Evolutionary conservation across 768 basidiomycete genomes (phyloP).

Genomic region (Russula virescens): DNA sequence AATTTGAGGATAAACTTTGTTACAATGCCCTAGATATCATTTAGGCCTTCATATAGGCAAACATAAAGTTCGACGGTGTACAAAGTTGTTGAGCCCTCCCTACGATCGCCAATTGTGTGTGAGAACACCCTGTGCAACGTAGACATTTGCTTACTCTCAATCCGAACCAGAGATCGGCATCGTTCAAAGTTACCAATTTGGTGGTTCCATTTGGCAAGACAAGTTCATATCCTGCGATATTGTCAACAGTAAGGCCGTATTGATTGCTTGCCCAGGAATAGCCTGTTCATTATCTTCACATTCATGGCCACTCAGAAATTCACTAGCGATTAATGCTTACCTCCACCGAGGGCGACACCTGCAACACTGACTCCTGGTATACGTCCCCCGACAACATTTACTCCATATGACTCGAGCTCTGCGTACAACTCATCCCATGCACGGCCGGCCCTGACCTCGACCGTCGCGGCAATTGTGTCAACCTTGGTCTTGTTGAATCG

Average conservation of each 20-base stretch:
- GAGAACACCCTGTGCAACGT: neutral
- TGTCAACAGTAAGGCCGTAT: slow-evolving; percentile 34
- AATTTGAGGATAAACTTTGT: slow-evolving; percentile 25
- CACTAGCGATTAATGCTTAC: neutral
- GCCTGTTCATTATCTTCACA: too few relatives aligned
- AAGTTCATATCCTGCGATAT: slow-evolving; percentile 28
- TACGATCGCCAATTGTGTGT: neutral
- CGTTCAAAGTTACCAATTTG: slow-evolving; percentile 1
- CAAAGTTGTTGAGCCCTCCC: too few relatives aligned
- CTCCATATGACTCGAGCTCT: slow-evolving; percentile 14
- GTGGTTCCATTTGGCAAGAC: slow-evolving; percentile 30
- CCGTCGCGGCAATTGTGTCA: neutral
- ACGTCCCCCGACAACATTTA: slow-evolving; percentile 26
- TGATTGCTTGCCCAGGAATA: slow-evolving; percentile 32
- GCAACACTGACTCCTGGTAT: slow-evolving; percentile 25
- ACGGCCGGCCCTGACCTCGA: slow-evolving; percentile 25
- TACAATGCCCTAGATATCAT: slow-evolving; percentile 16
- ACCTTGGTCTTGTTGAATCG: slow-evolving; percentile 19
- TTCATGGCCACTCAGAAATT: neutral
- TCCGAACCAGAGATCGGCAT: slow-evolving; percentile 18
- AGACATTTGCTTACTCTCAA: slow-evolving; percentile 8
- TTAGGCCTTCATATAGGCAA: too few relatives aligned
- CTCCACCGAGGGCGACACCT: slow-evolving; percentile 27
- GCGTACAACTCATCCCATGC: slow-evolving; percentile 28
- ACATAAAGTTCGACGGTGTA: too few relatives aligned